phyloP scores from a whole-genome alignment of 2,329 filamentous ascomycete species.

The Aulographum hederae region DNA sequence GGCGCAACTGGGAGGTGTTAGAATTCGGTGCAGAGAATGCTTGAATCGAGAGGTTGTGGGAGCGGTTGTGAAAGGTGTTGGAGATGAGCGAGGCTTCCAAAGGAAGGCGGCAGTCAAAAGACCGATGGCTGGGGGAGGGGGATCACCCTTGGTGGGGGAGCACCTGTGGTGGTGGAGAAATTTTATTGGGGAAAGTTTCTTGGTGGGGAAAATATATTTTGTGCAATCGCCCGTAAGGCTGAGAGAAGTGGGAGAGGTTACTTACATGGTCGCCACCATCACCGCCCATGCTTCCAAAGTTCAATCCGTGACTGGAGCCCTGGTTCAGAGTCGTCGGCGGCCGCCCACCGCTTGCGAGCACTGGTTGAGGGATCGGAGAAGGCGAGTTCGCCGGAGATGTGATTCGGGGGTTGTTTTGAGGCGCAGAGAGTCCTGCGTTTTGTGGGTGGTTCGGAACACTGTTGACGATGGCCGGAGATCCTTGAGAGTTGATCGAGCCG shows the following conservation, averaged over 20 bases:
- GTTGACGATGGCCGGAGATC: conserved; percentile 42
- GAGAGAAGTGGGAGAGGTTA: too few species aligned
- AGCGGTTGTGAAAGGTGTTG: too few species aligned
- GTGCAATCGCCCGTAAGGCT: too few species aligned
- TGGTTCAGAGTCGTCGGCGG: conserved; percentile 55
- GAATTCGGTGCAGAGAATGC: conserved; percentile 4
- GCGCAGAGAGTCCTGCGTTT: conserved; percentile 36
- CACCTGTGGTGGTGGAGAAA: too few species aligned
- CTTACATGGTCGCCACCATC: conserved; percentile 50
- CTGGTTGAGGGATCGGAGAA: conserved; percentile 79
- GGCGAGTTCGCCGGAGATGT: conserved; percentile 77
- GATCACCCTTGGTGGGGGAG: too few species aligned
- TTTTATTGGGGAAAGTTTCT: too few species aligned
- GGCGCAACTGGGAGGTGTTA: conserved; percentile 39
- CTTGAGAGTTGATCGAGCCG: conserved; percentile 51
- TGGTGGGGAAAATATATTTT: too few species aligned
- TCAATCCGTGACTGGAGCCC: conserved; percentile 51
- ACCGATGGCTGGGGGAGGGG: too few species aligned
- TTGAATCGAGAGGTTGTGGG: neutral
- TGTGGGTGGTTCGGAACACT: conserved; percentile 51
- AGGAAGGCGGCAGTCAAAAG: too few species aligned
- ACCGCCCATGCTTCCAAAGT: conserved; percentile 67
- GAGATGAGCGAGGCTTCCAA: too few species aligned
- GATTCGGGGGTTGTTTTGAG: conserved; percentile 46
- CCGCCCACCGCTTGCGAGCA: conserved; percentile 63